Conservation (phyloP, 805 yeast species). For the Jamesozyma lodderae region DNA sequence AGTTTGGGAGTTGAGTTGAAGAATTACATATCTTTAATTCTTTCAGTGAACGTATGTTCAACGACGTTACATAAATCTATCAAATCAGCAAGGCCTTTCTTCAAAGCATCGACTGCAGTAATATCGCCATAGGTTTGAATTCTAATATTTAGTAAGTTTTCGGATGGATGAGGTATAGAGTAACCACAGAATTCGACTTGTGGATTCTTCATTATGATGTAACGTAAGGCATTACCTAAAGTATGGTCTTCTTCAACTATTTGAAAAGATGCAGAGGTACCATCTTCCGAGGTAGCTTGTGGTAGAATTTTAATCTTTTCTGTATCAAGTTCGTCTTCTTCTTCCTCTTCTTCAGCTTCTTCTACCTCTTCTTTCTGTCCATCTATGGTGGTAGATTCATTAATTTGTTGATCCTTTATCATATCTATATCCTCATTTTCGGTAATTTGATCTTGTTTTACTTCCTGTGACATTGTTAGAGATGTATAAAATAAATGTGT, state of each 20-base stretch:
- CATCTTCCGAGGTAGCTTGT: constrained; percentile 87
- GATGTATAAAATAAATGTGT: too few relatives aligned
- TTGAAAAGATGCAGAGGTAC: constrained; percentile 90
- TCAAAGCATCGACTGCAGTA: constrained; percentile 88
- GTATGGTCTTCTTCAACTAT: constrained; percentile 93
- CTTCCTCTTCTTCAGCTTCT: constrained; percentile 20
- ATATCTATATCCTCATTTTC: constrained; percentile 8
- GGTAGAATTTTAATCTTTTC: constrained; percentile 53
- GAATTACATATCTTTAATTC: constrained; percentile 40
- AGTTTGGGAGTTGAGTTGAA: background rate
- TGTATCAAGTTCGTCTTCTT: constrained; percentile 37
- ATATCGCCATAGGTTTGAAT: constrained; percentile 83
- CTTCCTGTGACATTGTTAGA: constrained; percentile 3
- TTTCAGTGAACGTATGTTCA: constrained; percentile 67
- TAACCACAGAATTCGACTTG: constrained; percentile 98
- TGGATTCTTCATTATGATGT: constrained; percentile 93
- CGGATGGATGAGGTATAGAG: constrained; percentile 97
- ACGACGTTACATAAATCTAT: constrained; percentile 74
- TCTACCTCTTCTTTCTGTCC: constrained; percentile 1
- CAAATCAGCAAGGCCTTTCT: constrained; percentile 82
- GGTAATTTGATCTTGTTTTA: background rate
- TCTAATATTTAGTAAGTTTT: constrained; percentile 77
- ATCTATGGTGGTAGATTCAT: background rate
- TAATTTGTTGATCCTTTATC: constrained; percentile 5
- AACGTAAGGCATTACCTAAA: constrained; percentile 85